These are phyloP conservation scores for Ochetophila trinervis DNA, from an alignment of 306 rosid species.

Conservation along the genomic window DNA sequence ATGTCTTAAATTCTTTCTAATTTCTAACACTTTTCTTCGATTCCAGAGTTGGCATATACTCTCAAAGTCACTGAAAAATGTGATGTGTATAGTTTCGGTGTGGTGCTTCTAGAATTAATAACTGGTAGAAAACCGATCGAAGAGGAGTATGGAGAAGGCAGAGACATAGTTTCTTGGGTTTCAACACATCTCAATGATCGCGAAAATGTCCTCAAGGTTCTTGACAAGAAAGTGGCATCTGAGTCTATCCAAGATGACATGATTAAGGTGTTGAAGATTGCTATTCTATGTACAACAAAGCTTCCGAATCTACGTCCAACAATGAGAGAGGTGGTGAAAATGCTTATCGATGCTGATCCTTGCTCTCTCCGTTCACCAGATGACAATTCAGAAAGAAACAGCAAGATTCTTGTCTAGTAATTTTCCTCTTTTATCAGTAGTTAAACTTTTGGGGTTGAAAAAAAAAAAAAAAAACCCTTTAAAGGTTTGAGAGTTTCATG, in stretches of 20 bases:
- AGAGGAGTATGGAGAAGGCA: slow-evolving; percentile 84
- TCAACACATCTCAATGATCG: slow-evolving; percentile 54
- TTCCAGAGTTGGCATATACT: slow-evolving; percentile 85
- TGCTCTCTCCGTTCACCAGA: slow-evolving; percentile 26
- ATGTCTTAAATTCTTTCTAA: slow-evolving; percentile 6
- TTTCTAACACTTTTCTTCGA: not conserved
- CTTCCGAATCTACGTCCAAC: slow-evolving; percentile 85
- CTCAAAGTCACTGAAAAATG: slow-evolving; percentile 66
- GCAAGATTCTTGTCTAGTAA: slow-evolving; percentile 22
- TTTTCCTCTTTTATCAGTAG: slow-evolving; percentile 9
- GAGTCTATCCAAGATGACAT: slow-evolving; percentile 43
- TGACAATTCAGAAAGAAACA: slow-evolving; percentile 25
- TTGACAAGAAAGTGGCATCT: slow-evolving; percentile 55
- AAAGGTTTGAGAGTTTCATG: not conserved
- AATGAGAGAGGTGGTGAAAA: slow-evolving; percentile 88
- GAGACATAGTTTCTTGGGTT: slow-evolving; percentile 88
- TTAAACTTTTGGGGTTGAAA: not conserved
- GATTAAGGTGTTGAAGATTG: slow-evolving; percentile 81
- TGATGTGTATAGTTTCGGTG: slow-evolving; percentile 93
- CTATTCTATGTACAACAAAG: slow-evolving; percentile 65
- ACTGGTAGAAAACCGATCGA: slow-evolving; percentile 76
- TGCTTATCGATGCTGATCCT: slow-evolving; percentile 73
- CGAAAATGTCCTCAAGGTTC: slow-evolving; percentile 48
- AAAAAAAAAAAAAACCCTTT: not conserved
- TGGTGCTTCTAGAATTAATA: slow-evolving; percentile 75